These are phyloP conservation scores for Dalechampia spathulata DNA, from an alignment of 441 rosid genomes.

Conservation along the genomic window DNA sequence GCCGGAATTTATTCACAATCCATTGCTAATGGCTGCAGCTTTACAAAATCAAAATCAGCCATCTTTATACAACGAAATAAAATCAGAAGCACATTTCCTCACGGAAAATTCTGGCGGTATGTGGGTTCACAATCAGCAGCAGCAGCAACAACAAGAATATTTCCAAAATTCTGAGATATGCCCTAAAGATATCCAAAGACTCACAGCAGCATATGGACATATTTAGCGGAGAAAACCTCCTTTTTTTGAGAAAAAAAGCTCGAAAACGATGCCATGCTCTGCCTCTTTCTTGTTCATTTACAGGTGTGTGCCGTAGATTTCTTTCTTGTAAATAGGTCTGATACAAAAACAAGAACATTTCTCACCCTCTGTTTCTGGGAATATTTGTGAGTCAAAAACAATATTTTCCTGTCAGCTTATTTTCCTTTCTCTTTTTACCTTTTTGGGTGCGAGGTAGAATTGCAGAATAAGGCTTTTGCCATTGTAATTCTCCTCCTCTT, in stretches of 20 bases:
- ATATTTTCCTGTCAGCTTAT: constrained; percentile 10
- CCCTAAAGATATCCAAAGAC: constrained; percentile 41
- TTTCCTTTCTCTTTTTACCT: neutral
- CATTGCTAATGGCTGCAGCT: constrained; percentile 36
- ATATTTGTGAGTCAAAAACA: constrained; percentile 22
- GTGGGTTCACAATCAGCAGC: constrained; percentile 40
- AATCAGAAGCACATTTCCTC: constrained; percentile 44
- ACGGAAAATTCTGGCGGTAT: constrained; percentile 22
- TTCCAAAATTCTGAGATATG: constrained; percentile 29
- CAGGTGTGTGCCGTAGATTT: constrained; percentile 33
- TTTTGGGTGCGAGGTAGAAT: constrained; percentile 28
- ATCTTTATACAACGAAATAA: constrained; percentile 40
- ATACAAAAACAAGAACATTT: constrained; percentile 20
- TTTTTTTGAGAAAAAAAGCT: too few relatives aligned
- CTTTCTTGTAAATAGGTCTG: constrained; percentile 42
- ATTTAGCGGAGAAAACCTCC: constrained; percentile 21
- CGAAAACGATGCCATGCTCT: neutral
- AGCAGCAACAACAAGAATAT: constrained; percentile 9
- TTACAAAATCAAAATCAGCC: constrained; percentile 39
- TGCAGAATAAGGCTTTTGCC: constrained; percentile 26
- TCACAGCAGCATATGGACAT: constrained; percentile 41
- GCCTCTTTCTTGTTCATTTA: constrained; percentile 8
- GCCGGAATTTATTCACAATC: constrained; percentile 41
- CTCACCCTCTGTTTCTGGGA: constrained; percentile 22
- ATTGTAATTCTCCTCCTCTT: constrained; percentile 11